Evolutionary conservation across 208 protist species (phyloP).

Genomic region (Jaenimonas drosophilae): DNA sequence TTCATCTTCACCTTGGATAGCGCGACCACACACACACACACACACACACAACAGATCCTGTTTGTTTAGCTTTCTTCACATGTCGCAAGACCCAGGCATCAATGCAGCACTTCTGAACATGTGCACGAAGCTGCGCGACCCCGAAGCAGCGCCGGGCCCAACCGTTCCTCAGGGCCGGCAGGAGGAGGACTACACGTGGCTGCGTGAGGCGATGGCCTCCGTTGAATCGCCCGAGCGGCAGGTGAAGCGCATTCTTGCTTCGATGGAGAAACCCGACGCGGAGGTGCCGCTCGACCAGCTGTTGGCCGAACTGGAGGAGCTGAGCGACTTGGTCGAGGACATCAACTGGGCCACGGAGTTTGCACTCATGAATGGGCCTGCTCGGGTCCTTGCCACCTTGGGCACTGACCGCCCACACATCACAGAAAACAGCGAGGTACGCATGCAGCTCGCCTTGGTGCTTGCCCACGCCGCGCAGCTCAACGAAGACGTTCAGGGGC

Average conservation of each 20-base stretch:
- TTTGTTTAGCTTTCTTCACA: conserved; percentile 7
- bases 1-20: conserved; percentile 5
- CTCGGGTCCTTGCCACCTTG: conserved; percentile 13
- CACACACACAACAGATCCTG: background rate
- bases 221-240: conserved; percentile 68
- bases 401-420: no score
- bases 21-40: background rate
- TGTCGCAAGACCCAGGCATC: conserved; percentile 34
- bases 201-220: conserved; percentile 45
- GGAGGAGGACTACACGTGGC: conserved; percentile 48
- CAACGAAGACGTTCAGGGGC: conserved; percentile 1
- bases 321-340: conserved; percentile 84
- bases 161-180: conserved; percentile 4
- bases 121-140: conserved; percentile 14
- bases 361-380: conserved; percentile 55
- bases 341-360: conserved; percentile 85
- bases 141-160: background rate
- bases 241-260: conserved; percentile 25
- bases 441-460: background rate
- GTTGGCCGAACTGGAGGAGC: conserved; percentile 37
- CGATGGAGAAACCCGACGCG: conserved; percentile 10
- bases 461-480: conserved; percentile 1
- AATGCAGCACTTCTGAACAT: conserved; percentile 45
- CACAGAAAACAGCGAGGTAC: background rate
- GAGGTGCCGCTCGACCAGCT: conserved; percentile 14